Evolutionary conservation across 2,329 filamentous ascomycete species (phyloP).

Genomic region (Ophiostoma sp.): DNA sequence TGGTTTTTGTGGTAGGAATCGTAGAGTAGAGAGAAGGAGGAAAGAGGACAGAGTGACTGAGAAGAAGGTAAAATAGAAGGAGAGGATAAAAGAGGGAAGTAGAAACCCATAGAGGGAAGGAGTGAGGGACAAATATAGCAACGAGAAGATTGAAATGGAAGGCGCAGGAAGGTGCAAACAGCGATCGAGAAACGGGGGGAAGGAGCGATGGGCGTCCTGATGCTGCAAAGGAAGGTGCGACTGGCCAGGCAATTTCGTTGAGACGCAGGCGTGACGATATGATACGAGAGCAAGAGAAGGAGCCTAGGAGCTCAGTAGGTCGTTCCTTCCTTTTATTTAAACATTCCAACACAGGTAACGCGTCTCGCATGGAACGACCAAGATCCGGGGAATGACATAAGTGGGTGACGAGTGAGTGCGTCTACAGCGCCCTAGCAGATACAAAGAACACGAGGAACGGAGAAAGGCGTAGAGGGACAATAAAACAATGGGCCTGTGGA

Average conservation of each 20-base stretch:
- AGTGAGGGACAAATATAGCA: background rate
- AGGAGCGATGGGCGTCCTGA: background rate
- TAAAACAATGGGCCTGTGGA: background rate
- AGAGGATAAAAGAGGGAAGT: background rate
- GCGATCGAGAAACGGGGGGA: background rate
- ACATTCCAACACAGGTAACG: background rate
- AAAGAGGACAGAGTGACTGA: background rate
- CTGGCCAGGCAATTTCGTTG: background rate
- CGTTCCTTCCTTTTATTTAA: background rate
- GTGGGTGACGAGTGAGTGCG: background rate
- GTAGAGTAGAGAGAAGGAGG: background rate
- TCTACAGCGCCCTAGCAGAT: background rate
- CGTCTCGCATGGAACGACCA: background rate
- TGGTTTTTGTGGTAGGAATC: no score
- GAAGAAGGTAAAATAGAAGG: background rate
- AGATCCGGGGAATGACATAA: constrained; percentile 15
- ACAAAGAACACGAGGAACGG: background rate
- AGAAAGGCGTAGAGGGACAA: background rate
- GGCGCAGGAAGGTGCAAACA: background rate
- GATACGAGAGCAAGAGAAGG: background rate
- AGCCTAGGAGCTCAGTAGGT: background rate
- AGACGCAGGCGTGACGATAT: background rate
- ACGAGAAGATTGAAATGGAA: background rate
- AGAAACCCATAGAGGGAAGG: background rate
- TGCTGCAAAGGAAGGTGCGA: constrained; percentile 1